Evolutionary conservation across 2,329 filamentous ascomycete genomes (phyloP), one percentile per base, ranked within the genome.

Genomic region (Ustilaginoidea virens): DNA sequence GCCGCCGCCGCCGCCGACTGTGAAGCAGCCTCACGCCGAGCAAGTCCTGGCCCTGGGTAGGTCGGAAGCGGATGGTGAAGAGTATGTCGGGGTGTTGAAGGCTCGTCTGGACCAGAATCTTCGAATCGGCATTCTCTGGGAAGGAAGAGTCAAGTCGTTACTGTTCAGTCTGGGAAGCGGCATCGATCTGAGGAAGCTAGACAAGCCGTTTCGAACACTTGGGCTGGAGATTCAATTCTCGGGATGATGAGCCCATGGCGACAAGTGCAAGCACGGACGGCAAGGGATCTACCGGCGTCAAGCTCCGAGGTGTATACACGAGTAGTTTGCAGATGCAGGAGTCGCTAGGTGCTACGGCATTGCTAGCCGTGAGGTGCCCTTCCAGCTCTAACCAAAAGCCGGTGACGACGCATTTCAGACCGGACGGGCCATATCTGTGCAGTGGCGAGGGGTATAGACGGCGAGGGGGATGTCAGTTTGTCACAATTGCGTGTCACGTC

Each of bases 91-190:
- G 5, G 86, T 96, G 18, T 56, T 98, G 39, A 98, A 96, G 55
- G 79, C 86, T 25, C 71, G 81, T 28, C 63, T 96, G 29, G 85
- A 94, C 48, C 86, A 94, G 57, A 80, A 86, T 40, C 75, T 83
- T 58, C 76, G 77, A 38, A 72, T 94, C 30, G 81, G 85, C 1
- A 51, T 96, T 28, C 56, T 96, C 14, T 98, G 90, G 87, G 87
- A 96, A 51, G 86, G 87, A 2, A 69, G 85, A 31, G 70, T 92
- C 34, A 93, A 96, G 58, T 87, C 92, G 40, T 59, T 98, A 34
- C 65, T 98, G 33, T 92, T 96, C 49, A 92, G 83, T 42, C 64
- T 93, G 23, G 90, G 90, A 7, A 82, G 83, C 33, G 81, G 74
- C 28, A 72, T 98, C 31, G 85, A 92, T 47, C 63, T 90, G 45